Base-by-base conservation (phyloP, 108 stramenopile species). In the Nitzschia sp. region DNA sequence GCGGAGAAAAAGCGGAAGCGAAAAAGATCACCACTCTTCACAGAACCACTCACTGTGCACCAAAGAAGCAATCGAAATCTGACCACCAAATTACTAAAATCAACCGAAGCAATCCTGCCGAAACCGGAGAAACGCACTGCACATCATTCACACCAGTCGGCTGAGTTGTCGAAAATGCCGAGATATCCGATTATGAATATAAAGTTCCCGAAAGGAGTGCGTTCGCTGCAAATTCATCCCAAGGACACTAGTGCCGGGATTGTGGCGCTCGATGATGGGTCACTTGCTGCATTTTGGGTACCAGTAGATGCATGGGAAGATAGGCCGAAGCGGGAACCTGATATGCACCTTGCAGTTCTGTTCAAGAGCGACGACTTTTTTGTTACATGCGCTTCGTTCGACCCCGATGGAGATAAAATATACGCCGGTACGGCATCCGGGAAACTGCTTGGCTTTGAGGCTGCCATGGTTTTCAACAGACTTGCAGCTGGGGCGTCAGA, bases 391-490 rank as follows among this genome's bases (percentile, higher is more conserved):
- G 89, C 89, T 18, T 57, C 86, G 0, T 89, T 90, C 74, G 82
- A 79, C 64, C 82, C 79, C 8, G 70, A 82, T 17, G 88, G 87
- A 15, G 80, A 83, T 26, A 68, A 77, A 21, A 23, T 93, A 25
- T 90, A 87, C 54, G 88, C 88, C 9, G 84, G 80, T 4, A 87
- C 92, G 21, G 84, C 79, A 45, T 54, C 77, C n/a, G 85, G 83
- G 17, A 74, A 70, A 25, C 18, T 82, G n/a, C 34, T 93, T 21
- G 86, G 80, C 9, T 87, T 85, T 35, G 73, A 81, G 18, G 74
- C 85, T 23, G 47, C 51, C 24, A 35, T 46, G 1, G 21, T 77
- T 5, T 74, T 74, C 45, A 58, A 80, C 28, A 21, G 24, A 19
- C 26, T 74, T 45, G 55, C n/a, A 19, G 24, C 36, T 5, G 58